These are phyloP conservation scores for Plenodomus tracheiphilus DNA, from an alignment of 2,329 filamentous ascomycete species.

Conservation along the genomic window DNA sequence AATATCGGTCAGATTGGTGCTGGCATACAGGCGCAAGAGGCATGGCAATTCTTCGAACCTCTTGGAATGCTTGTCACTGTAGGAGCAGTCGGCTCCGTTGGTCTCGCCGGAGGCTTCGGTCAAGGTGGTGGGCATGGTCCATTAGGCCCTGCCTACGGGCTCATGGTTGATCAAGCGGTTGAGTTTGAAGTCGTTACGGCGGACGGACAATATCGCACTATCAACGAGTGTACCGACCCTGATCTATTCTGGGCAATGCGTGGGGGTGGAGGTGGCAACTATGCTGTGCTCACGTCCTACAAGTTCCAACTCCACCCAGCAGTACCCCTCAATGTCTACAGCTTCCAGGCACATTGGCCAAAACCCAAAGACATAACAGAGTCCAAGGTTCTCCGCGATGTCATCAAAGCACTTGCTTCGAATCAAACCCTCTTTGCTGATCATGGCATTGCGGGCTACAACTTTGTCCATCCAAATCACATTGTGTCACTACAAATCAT, in stretches of 20 bases:
- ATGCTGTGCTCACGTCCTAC: conserved; percentile 41
- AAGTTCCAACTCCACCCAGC: conserved; percentile 42
- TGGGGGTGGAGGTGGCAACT: conserved; percentile 43
- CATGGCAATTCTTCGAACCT: conserved; percentile 41
- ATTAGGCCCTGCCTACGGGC: conserved; percentile 51
- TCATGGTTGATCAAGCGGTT: conserved; percentile 43
- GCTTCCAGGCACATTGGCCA: conserved; percentile 38
- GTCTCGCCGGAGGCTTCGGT: conserved; percentile 50
- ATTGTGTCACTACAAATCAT: conserved; percentile 39
- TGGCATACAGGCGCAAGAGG: conserved; percentile 40
- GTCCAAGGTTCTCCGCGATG: conserved; percentile 36
- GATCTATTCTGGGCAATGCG: conserved; percentile 45
- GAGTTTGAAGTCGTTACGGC: conserved; percentile 43
- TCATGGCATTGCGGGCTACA: conserved; percentile 41
- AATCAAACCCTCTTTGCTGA: conserved; percentile 36
- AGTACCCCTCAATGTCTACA: conserved; percentile 41
- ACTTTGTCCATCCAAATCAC: conserved; percentile 37
- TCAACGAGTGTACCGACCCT: conserved; percentile 40
- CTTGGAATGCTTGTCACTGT: conserved; percentile 40
- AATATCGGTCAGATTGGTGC: conserved; percentile 41
- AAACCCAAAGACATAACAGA: conserved; percentile 32
- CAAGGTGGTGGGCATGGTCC: conserved; percentile 60
- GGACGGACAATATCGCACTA: conserved; percentile 33
- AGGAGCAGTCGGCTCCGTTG: conserved; percentile 51
- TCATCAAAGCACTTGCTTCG: conserved; percentile 34